Evolutionary conservation across 2,329 filamentous ascomycete genomes (phyloP).

Genomic region (Leptographium galeiforme): DNA sequence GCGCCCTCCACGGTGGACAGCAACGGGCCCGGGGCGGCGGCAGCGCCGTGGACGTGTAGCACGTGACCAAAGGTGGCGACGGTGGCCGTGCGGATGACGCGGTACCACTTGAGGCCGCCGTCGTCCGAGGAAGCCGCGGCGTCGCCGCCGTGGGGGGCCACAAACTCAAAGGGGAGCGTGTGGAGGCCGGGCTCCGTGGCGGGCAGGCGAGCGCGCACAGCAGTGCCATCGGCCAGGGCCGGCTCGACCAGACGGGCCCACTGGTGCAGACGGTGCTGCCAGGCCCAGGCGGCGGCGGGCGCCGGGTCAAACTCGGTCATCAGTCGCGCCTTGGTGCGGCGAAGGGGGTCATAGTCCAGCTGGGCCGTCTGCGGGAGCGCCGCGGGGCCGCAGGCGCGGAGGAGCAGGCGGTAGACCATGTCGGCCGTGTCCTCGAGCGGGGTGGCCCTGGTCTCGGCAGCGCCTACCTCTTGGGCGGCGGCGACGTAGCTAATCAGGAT

Average conservation of each 20-base stretch:
- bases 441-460: too few species aligned
- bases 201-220: not conserved
- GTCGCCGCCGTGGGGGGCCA: not conserved
- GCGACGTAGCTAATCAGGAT: constrained; percentile 9
- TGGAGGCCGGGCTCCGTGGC: not conserved
- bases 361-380: constrained; percentile 7
- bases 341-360: constrained; percentile 11
- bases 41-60: constrained; percentile 20
- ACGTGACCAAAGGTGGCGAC: constrained; percentile 37
- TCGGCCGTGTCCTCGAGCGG: constrained; percentile 25
- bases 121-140: not conserved
- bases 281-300: constrained; percentile 19
- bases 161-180: not conserved
- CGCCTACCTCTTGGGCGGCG: too few species aligned
- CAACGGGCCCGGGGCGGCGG: too few species aligned
- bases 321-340: constrained; percentile 15
- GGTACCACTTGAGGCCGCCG: constrained; percentile 1
- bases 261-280: constrained; percentile 19
- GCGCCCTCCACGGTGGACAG: not conserved
- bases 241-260: constrained; percentile 1
- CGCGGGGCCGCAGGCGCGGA: constrained; percentile 17
- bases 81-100: not conserved
- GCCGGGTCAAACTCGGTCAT: constrained; percentile 17
- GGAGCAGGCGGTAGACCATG: constrained; percentile 31
- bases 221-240: not conserved